Conservation (phyloP, 495 filamentous ascomycete genomes). For the Eremomyces bilateralis region DNA sequence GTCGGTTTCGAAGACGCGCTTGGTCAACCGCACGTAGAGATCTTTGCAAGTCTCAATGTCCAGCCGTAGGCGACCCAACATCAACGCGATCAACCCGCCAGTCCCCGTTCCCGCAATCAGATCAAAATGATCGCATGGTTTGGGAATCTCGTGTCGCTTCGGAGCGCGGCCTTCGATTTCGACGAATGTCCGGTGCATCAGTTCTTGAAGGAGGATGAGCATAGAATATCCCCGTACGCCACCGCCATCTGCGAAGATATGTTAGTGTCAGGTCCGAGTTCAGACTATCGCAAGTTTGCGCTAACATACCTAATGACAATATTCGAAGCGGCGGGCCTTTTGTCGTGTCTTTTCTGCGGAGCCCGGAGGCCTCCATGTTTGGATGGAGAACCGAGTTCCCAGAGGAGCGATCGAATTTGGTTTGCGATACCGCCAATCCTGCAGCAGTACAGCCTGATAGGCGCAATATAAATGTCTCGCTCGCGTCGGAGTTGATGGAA, state of each 20-base stretch:
- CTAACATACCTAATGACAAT: slow-evolving; percentile 58
- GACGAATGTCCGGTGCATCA: slow-evolving; percentile 87
- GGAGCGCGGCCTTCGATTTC: slow-evolving; percentile 68
- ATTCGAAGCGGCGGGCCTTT: slow-evolving; percentile 85
- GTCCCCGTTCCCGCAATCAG: slow-evolving; percentile 88
- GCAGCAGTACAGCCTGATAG: no score
- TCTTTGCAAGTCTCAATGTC: slow-evolving; percentile 92
- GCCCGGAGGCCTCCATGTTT: slow-evolving; percentile 1
- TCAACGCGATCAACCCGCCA: slow-evolving; percentile 84
- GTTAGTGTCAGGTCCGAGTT: slow-evolving; percentile 4
- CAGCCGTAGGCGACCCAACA: slow-evolving; percentile 80
- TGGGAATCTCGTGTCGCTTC: slow-evolving; percentile 70
- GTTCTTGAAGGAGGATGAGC: slow-evolving; percentile 81
- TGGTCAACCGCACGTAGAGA: slow-evolving; percentile 83
- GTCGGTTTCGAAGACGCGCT: slow-evolving; percentile 88
- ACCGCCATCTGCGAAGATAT: slow-evolving; percentile 50
- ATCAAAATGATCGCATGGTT: slow-evolving; percentile 96
- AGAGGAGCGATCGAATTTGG: no score
- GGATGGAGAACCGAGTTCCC: no score
- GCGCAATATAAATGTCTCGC: no score
- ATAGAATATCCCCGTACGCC: slow-evolving; percentile 95
- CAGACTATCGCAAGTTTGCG: not conserved
- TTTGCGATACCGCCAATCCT: no score
- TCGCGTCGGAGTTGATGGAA: no score
- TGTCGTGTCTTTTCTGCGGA: slow-evolving; percentile 75